Percentiles rank a stretch among this genome's conserved stretches.
Evolutionary conservation across 768 basidiomycete species (phyloP).

Genomic region (Boletus rex-veris): DNA sequence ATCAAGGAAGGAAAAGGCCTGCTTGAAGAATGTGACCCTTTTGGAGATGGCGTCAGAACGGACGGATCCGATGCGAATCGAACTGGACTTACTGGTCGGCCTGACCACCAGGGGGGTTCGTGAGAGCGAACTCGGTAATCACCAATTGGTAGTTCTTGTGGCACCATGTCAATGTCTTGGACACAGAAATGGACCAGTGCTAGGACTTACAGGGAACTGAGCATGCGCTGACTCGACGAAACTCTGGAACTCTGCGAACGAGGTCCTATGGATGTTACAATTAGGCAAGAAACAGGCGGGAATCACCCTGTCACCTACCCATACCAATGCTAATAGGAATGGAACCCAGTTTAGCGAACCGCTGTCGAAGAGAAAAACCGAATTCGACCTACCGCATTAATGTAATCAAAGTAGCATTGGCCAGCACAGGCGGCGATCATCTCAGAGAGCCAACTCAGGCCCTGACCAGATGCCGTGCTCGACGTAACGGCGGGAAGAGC

Average conservation of each 20-base stretch:
- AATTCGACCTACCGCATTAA: constrained; percentile 29
- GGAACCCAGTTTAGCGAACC: neutral
- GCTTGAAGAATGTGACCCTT: constrained; percentile 32
- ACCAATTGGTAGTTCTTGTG: constrained; percentile 24
- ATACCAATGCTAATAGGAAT: constrained; percentile 26
- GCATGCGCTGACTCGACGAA: constrained; percentile 26
- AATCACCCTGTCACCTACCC: constrained; percentile 15
- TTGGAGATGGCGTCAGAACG: neutral
- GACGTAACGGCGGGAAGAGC: constrained; percentile 38
- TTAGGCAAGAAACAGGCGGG: neutral
- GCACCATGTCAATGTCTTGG: constrained; percentile 1
- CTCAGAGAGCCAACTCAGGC: constrained; percentile 34
- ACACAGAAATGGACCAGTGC: too few relatives aligned
- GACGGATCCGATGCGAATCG: neutral
- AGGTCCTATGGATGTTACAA: constrained; percentile 11
- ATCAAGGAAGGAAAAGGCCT: constrained; percentile 37
- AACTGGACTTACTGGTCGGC: constrained; percentile 25
- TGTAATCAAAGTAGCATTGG: constrained; percentile 34
- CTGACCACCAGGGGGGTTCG: constrained; percentile 30
- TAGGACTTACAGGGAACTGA: constrained; percentile 26
- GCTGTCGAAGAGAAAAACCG: neutral
- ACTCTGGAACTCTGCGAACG: constrained; percentile 29
- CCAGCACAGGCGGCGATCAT: constrained; percentile 36
- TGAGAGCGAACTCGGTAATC: constrained; percentile 33
- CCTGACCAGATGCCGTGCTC: constrained; percentile 30